phyloP scores from a whole-genome alignment of 2,329 filamentous ascomycete genomes.

The Harringtonia aguacate region DNA sequence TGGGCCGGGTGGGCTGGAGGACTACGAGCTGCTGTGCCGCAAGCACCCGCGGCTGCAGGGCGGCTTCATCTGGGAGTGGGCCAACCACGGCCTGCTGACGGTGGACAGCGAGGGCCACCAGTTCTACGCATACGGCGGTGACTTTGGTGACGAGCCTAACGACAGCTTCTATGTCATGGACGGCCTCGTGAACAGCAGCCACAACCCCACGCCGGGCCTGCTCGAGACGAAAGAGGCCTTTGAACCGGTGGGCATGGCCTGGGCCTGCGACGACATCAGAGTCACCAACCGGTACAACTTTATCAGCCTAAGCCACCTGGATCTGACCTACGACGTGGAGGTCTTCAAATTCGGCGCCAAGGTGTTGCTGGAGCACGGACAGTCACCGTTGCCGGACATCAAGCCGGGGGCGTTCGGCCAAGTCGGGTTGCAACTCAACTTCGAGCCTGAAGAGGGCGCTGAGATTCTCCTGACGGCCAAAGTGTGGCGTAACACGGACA shows the following conservation, averaged over 20 bases:
- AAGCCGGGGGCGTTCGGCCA: too few species aligned
- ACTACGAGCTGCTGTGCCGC: slow-evolving; percentile 56
- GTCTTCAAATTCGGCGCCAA: slow-evolving; percentile 25
- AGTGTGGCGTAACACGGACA: too few species aligned
- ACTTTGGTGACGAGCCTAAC: slow-evolving; percentile 51
- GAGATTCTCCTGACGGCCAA: slow-evolving; percentile 5
- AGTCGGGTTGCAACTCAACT: too few species aligned
- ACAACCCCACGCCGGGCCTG: slow-evolving; percentile 45
- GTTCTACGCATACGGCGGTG: slow-evolving; percentile 50
- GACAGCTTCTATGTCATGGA: slow-evolving; percentile 54
- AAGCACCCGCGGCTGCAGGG: slow-evolving; percentile 52
- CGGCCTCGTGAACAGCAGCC: slow-evolving; percentile 41
- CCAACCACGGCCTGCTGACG: slow-evolving; percentile 47
- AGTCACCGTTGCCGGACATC: too few species aligned
- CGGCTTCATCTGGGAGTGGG: slow-evolving; percentile 59
- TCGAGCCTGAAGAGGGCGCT: slow-evolving; percentile 21
- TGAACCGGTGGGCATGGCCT: slow-evolving; percentile 36
- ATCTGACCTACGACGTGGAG: slow-evolving; percentile 32
- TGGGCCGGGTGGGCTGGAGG: slow-evolving; percentile 57
- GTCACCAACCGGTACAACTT: slow-evolving; percentile 42
- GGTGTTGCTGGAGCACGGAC: too few species aligned
- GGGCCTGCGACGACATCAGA: slow-evolving; percentile 19
- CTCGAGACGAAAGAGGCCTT: slow-evolving; percentile 47
- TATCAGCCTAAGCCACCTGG: slow-evolving; percentile 29
- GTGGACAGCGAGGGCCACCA: slow-evolving; percentile 28